These are phyloP conservation scores for Mycena epipterygia DNA, from an alignment of 768 basidiomycete genomes.

Conservation along the genomic window DNA sequence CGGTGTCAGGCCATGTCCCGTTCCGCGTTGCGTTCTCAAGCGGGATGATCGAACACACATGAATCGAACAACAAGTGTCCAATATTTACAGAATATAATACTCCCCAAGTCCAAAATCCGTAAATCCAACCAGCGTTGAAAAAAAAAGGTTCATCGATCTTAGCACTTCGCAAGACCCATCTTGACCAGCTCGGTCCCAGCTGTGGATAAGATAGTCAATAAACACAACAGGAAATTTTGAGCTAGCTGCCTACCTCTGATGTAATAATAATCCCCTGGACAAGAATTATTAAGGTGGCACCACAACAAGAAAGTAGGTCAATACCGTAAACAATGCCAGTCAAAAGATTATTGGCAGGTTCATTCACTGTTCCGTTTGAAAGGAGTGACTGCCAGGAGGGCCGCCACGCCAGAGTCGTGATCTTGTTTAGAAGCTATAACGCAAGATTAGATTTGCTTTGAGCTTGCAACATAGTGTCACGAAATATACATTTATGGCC, in stretches of 20 bases:
- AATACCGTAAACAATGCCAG: constrained; percentile 71
- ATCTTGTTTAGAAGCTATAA: constrained; percentile 61
- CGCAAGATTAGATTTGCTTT: constrained; percentile 1
- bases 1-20: too few species aligned
- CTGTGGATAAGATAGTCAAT: constrained; percentile 25
- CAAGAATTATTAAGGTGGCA: background rate
- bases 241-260: constrained; percentile 44
- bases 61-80: too few species aligned
- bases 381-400: constrained; percentile 73
- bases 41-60: too few species aligned
- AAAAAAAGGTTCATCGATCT: background rate
- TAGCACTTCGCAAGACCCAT: constrained; percentile 27
- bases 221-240: background rate
- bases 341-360: constrained; percentile 67
- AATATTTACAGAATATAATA: too few species aligned
- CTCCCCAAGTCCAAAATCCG: too few species aligned
- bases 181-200: constrained; percentile 53
- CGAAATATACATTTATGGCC: constrained; percentile 44
- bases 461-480: background rate
- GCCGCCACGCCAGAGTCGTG: constrained; percentile 68
- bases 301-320: background rate
- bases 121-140: background rate
- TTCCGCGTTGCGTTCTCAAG: too few species aligned
- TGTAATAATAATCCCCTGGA: constrained; percentile 75
- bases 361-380: constrained; percentile 77